A percentile compares a stretch with the other conserved stretches of the same genome.
Conservation (phyloP, 2,329 filamentous ascomycete species). For the Sporothrix schenckii region DNA sequence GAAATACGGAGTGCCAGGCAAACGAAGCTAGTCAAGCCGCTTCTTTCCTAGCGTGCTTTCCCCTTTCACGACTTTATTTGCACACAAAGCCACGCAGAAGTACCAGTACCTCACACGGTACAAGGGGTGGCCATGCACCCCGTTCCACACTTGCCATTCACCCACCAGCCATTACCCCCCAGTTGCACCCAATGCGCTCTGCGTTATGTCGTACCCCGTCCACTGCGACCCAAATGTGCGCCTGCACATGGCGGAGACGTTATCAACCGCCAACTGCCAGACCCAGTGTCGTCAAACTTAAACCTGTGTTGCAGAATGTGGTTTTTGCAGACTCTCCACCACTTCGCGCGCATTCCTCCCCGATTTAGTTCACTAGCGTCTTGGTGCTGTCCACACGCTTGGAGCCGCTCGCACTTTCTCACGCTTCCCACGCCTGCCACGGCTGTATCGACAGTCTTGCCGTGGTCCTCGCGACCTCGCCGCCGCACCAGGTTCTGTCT, state of each 20-base stretch:
- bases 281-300: background rate
- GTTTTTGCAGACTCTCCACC: conserved; percentile 1
- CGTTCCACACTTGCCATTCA: conserved; percentile 21
- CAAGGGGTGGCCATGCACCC: conserved; percentile 21
- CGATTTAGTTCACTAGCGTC: conserved; percentile 16
- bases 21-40: conserved; percentile 18
- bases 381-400: conserved; percentile 18
- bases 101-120: conserved; percentile 22
- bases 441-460: background rate
- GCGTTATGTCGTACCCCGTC: background rate
- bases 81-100: background rate
- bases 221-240: background rate
- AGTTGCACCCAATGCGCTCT: too few species aligned
- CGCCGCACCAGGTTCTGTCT: background rate
- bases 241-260: conserved; percentile 5
- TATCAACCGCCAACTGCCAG: background rate
- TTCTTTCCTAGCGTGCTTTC: conserved; percentile 14
- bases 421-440: background rate
- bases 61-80: background rate
- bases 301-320: conserved; percentile 1
- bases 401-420: conserved; percentile 14
- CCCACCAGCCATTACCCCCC: background rate
- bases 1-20: conserved; percentile 21
- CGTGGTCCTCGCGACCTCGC: conserved; percentile 13
- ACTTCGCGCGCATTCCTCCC: conserved; percentile 14